Conservation (phyloP, 306 rosid species). For the Arachis stenosperma region DNA sequence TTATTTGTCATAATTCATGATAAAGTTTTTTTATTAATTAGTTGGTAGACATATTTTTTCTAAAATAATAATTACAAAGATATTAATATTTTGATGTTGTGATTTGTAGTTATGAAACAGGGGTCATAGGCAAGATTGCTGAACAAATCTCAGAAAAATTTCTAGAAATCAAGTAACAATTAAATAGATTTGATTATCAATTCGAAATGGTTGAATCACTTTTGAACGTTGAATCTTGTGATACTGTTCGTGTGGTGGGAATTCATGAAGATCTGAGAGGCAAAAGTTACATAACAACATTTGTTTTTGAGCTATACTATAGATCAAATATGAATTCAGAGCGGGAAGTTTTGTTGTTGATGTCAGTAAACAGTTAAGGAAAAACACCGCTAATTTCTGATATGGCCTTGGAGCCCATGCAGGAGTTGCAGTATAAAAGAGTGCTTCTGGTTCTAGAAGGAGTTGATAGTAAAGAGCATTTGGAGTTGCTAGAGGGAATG, state of each 20-base stretch:
- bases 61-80: too few relatives aligned
- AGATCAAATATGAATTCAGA: not conserved
- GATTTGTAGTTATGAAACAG: not conserved
- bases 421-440: not conserved
- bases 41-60: too few relatives aligned
- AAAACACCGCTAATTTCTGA: not conserved
- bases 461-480: not conserved
- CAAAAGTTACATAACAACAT: not conserved
- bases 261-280: slow-evolving; percentile 3
- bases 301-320: not conserved
- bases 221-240: not conserved
- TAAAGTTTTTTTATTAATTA: too few relatives aligned
- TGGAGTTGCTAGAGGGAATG: not conserved
- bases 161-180: not conserved
- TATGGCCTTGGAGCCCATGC: not conserved
- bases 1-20: too few relatives aligned
- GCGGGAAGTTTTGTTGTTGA: not conserved
- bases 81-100: too few relatives aligned
- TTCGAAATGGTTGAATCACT: not conserved
- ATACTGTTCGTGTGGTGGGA: not conserved
- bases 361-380: slow-evolving; percentile 6
- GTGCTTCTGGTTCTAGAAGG: slow-evolving; percentile 26
- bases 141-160: not conserved
- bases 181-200: not conserved
- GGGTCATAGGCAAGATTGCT: not conserved